Conservation (phyloP, 2,329 filamentous ascomycete species). For the Thielaviopsis populi region DNA sequence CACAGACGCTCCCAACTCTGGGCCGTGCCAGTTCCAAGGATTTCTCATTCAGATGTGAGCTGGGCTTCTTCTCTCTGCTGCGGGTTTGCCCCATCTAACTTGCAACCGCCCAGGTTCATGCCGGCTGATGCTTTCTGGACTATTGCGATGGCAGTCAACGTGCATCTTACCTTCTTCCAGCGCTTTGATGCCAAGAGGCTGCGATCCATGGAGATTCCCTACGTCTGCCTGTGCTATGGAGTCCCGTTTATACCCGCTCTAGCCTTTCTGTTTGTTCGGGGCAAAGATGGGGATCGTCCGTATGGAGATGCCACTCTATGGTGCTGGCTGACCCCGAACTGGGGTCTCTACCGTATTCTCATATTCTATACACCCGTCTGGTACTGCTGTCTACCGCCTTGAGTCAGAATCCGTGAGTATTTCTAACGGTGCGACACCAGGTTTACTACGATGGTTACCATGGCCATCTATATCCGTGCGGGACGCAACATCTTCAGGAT, state of each 20-base stretch:
- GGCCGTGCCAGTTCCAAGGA: slow-evolving; percentile 56
- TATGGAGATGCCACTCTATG: slow-evolving; percentile 61
- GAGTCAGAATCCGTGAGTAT: not conserved
- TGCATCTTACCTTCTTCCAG: slow-evolving; percentile 61
- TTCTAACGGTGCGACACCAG: slow-evolving; percentile 3
- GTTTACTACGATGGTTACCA: slow-evolving; percentile 17
- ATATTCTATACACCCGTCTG: slow-evolving; percentile 57
- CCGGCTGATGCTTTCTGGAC: slow-evolving; percentile 59
- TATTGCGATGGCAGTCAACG: slow-evolving; percentile 63
- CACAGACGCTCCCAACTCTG: slow-evolving; percentile 32
- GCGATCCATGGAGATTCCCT: slow-evolving; percentile 49
- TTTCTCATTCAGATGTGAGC: slow-evolving; percentile 71
- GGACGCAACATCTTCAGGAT: slow-evolving; percentile 48
- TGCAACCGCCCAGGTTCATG: slow-evolving; percentile 43
- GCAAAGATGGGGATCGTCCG: slow-evolving; percentile 34
- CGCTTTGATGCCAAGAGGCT: slow-evolving; percentile 49
- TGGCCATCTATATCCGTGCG: slow-evolving; percentile 29
- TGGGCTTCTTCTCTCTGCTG: not conserved
- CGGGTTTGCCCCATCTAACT: not conserved
- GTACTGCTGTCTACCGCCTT: slow-evolving; percentile 22
- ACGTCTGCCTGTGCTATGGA: slow-evolving; percentile 52
- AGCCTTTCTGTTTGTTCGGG: slow-evolving; percentile 44
- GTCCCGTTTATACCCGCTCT: slow-evolving; percentile 51
- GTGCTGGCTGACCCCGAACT: slow-evolving; percentile 56
- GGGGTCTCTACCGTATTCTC: slow-evolving; percentile 52